Conservation (phyloP, 2,329 filamentous ascomycete species). For the Sarocladium strictum region DNA sequence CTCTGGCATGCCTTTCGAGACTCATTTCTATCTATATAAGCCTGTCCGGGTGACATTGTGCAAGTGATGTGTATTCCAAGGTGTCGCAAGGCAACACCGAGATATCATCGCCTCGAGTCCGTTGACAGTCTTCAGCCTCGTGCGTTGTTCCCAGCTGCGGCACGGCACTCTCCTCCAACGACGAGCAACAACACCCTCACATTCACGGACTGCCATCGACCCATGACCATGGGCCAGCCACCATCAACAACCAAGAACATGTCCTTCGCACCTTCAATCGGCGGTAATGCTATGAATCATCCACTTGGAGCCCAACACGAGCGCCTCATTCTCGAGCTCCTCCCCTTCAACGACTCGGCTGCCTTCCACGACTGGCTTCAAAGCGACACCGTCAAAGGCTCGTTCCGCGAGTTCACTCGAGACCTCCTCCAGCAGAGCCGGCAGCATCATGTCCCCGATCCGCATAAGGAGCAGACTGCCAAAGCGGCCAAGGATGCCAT, state of each 20-base stretch:
- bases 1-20: background rate
- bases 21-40: background rate
- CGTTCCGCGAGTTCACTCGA: constrained; percentile 30
- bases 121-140: background rate
- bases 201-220: background rate
- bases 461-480: constrained; percentile 26
- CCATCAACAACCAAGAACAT: background rate
- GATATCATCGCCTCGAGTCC: constrained; percentile 2
- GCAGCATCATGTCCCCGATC: constrained; percentile 16
- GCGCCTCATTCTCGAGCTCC: constrained; percentile 32
- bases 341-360: constrained; percentile 27
- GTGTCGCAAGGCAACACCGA: background rate
- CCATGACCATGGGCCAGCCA: background rate
- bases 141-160: background rate
- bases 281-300: background rate
- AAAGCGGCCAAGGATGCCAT: constrained; percentile 26
- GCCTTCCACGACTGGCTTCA: constrained; percentile 31
- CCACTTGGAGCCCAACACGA: constrained; percentile 26
- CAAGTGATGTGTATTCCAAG: constrained; percentile 3
- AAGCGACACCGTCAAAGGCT: constrained; percentile 24
- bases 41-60: background rate
- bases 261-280: background rate
- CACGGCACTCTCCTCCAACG: background rate
- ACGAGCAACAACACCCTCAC: background rate
- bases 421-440: constrained; percentile 22